Evolutionary conservation across 257 asterid species (phyloP).

Genomic region (Ballota nigra): DNA sequence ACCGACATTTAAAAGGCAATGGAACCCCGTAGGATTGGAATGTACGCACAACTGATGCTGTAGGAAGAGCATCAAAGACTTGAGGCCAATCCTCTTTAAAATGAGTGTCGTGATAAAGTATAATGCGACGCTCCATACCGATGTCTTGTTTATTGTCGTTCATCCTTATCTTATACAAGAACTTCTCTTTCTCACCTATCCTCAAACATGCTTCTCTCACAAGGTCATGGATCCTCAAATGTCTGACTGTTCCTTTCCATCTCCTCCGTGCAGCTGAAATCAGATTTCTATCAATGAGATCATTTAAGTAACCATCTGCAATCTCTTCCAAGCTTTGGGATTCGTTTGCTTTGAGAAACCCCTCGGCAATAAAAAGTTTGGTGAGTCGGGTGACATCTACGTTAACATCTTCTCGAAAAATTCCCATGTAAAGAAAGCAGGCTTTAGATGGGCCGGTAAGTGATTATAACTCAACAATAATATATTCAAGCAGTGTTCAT

Average conservation of each 20-base stretch:
- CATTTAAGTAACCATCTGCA: slow-evolving; percentile 1
- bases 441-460: too few species aligned
- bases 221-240: neutral
- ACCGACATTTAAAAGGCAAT: neutral
- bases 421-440: neutral
- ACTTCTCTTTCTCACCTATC: too few species aligned
- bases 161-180: neutral
- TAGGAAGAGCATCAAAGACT: neutral
- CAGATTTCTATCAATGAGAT: neutral
- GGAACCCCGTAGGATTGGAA: neutral
- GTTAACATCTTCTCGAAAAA: neutral
- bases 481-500: too few species aligned
- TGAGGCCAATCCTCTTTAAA: too few species aligned
- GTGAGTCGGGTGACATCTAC: neutral
- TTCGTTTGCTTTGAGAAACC: neutral
- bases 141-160: neutral
- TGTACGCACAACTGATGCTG: neutral
- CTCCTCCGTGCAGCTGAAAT: neutral
- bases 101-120: too few species aligned
- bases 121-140: neutral
- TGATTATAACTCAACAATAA: too few species aligned
- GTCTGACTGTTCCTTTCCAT: neutral
- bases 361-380: slow-evolving; percentile 1
- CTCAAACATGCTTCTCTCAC: too few species aligned
- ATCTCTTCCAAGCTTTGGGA: slow-evolving; percentile 4